Base-by-base conservation (phyloP, 805 yeast genomes). In the Kodamaea jinghongensis region DNA sequence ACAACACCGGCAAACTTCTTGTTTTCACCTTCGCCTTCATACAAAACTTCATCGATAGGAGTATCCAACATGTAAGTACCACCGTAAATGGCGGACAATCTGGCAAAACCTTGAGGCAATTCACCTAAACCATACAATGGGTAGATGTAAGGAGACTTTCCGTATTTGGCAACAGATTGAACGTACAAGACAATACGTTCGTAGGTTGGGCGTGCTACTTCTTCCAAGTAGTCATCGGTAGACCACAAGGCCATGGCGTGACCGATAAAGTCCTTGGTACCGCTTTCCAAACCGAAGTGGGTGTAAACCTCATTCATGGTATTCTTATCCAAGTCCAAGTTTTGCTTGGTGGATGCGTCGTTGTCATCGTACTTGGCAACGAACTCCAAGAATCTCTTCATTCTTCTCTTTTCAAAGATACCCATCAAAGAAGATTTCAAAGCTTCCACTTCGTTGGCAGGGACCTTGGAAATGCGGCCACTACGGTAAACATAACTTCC, bases 181-280 rank as follows among this genome's bases (percentile, higher is more conserved):
- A 87, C 83, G 56, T 93, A 93, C 45, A 93, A 73, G 36, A 86
- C 64, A 41, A 93, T 79, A 62, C 98, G 76, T 60, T 91, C 93
- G 53, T 84, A 78, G 7, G 96, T 82, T 58, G 89, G 96, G 57
- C 96, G 78, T 4, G 96, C 96, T 7, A 96, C 96, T 62, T 86
- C 81, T 44, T 72, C 75, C 56, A 93, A 69, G 61, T 93, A 93
- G 39, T 84, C 89, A 57, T 93, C 99, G 55, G 87, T 90, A 14
- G 93, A 77, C 83, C 96, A 90, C 44, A 93, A 75, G 11, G 97
- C 99, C 99, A 93, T 93, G 3, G 99, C 93, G 63, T 93, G 99
- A 33, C 99, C 99, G 49, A 93, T 86, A 56, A 93, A 93, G 63
- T 93, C 98, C 58, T 87, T 84, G 14, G 98, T 90, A 27, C 96